Percentiles rank a stretch among this genome's conserved stretches.
These are phyloP conservation scores for Leccinum broughii DNA, from an alignment of 768 basidiomycete genomes.

Conservation along the genomic window DNA sequence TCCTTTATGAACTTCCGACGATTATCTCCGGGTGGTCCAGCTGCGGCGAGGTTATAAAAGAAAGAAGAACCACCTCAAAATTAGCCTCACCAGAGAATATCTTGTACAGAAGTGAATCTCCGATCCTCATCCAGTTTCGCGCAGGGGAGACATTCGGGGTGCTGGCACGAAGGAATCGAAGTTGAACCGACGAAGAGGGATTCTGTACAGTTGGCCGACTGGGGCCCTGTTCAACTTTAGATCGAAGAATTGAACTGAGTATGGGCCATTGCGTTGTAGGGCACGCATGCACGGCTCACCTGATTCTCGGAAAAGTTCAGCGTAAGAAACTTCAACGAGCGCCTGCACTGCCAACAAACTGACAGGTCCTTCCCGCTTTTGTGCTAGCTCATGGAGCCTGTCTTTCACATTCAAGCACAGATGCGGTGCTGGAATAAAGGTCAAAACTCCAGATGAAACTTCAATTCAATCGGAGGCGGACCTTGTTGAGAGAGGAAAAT, in stretches of 20 bases:
- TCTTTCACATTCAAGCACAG: constrained; percentile 8
- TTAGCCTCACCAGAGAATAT: constrained; percentile 7
- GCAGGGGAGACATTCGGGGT: constrained; percentile 12
- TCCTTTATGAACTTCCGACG: constrained; percentile 12
- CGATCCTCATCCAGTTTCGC: constrained; percentile 15
- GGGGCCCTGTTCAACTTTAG: neutral
- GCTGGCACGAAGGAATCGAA: constrained; percentile 10
- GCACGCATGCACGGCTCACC: constrained; percentile 1
- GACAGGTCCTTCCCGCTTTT: constrained; percentile 9
- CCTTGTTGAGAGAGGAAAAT: constrained; percentile 11
- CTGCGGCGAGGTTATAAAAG: neutral
- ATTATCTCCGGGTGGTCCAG: constrained; percentile 3
- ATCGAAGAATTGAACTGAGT: neutral
- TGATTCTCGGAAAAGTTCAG: constrained; percentile 10
- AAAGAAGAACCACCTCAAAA: neutral
- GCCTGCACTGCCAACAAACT: constrained; percentile 24
- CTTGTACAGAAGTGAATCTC: constrained; percentile 11
- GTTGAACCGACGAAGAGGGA: neutral
- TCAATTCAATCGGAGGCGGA: neutral
- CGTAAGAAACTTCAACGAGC: constrained; percentile 15
- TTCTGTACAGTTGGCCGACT: neutral
- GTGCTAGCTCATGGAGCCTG: constrained; percentile 16
- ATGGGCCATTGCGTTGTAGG: neutral
- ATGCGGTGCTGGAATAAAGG: constrained; percentile 2
- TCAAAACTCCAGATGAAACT: neutral